phyloP scores from a whole-genome alignment of 805 yeast genomes.

The Komagataella phaffii region DNA sequence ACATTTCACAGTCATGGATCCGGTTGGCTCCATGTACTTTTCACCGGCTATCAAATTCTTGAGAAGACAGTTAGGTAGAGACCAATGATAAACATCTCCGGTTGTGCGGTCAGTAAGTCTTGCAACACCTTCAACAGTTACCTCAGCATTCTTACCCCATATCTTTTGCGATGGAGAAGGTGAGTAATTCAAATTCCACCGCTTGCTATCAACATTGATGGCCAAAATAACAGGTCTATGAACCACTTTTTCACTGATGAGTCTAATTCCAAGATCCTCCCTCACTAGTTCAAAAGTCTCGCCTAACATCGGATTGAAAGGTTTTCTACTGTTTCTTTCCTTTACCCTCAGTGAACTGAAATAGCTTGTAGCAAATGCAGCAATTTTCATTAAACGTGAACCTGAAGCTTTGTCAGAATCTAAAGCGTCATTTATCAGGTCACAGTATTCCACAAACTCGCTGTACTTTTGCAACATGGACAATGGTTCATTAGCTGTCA shows the following conservation, averaged over 20 bases:
- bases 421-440: slow-evolving; percentile 52
- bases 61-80: slow-evolving; percentile 69
- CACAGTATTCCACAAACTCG: slow-evolving; percentile 68
- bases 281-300: slow-evolving; percentile 87
- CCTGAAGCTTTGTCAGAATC: slow-evolving; percentile 30
- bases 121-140: slow-evolving; percentile 61
- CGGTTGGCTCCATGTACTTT: slow-evolving; percentile 79
- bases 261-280: slow-evolving; percentile 65
- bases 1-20: slow-evolving; percentile 51
- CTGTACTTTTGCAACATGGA: slow-evolving; percentile 68
- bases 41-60: slow-evolving; percentile 92
- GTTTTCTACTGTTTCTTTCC: slow-evolving; percentile 70
- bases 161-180: slow-evolving; percentile 73
- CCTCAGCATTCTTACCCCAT: slow-evolving; percentile 90
- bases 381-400: slow-evolving; percentile 51
- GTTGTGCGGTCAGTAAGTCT: slow-evolving; percentile 40
- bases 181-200: slow-evolving; percentile 57
- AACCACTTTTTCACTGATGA: slow-evolving; percentile 72
- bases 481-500: slow-evolving; percentile 84
- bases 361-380: slow-evolving; percentile 72
- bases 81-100: slow-evolving; percentile 71
- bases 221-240: slow-evolving; percentile 88
- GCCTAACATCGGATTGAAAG: slow-evolving; percentile 89
- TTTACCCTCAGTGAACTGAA: slow-evolving; percentile 62
- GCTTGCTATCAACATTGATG: slow-evolving; percentile 51